Conservation (phyloP, 2,329 filamentous ascomycete genomes). For the Colletotrichum simmondsii region DNA sequence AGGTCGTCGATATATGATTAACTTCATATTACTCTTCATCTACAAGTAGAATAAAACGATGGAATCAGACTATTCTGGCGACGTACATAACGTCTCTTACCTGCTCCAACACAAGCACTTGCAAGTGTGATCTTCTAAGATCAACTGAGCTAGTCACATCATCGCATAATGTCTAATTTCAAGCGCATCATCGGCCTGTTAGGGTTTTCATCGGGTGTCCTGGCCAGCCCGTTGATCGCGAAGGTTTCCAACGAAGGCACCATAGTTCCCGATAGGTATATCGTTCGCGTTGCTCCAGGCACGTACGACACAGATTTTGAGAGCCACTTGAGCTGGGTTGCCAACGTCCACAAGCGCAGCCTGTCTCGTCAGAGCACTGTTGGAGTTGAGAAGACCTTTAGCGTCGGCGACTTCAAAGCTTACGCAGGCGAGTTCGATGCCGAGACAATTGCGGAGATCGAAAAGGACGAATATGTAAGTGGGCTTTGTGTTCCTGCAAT, state of each 20-base stretch:
- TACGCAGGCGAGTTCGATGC: conserved; percentile 55
- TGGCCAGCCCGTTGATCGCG: background rate
- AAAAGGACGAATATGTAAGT: conserved; percentile 43
- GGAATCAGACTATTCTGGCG: no score
- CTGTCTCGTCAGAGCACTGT: background rate
- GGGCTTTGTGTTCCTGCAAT: conserved; percentile 41
- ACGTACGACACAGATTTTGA: background rate
- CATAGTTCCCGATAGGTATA: background rate
- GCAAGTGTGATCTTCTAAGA: no score
- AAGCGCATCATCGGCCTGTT: background rate
- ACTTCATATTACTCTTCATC: no score
- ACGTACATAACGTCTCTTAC: no score
- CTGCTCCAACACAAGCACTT: no score
- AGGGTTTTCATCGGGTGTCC: no score
- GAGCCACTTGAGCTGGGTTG: background rate
- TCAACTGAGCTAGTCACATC: background rate
- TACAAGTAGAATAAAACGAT: no score
- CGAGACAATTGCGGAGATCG: conserved; percentile 50
- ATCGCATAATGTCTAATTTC: background rate
- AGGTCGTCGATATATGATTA: no score
- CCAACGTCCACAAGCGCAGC: background rate
- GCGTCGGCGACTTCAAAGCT: conserved; percentile 41
- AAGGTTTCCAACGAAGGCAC: background rate
- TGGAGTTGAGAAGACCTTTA: conserved; percentile 7
- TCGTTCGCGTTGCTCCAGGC: background rate